Evolutionary conservation across 805 yeast species (phyloP).

Genomic region (Yamadazyma kitorensis): DNA sequence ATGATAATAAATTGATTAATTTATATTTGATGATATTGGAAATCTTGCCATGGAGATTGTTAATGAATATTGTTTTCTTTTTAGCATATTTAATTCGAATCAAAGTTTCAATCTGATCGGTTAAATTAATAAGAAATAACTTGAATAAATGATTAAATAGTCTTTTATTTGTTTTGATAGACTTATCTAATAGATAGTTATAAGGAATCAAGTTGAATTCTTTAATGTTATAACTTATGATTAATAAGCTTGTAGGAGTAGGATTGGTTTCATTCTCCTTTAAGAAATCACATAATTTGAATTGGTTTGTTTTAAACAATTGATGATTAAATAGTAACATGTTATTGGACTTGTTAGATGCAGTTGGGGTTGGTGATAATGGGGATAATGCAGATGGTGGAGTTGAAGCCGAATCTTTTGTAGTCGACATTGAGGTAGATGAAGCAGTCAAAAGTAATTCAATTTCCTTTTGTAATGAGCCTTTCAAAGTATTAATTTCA

Average conservation of each 20-base stretch:
- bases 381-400: too few species aligned
- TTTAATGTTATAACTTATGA: slow-evolving; percentile 26
- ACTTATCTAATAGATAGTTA: slow-evolving; percentile 19
- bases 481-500: slow-evolving; percentile 29
- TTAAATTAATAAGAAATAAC: slow-evolving; percentile 34
- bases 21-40: slow-evolving; percentile 24
- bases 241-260: slow-evolving; percentile 8
- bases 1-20: slow-evolving; percentile 22
- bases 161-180: slow-evolving; percentile 9
- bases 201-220: slow-evolving; percentile 35
- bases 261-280: slow-evolving; percentile 8
- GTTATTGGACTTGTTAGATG: slow-evolving; percentile 17
- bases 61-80: slow-evolving; percentile 29
- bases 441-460: slow-evolving; percentile 23
- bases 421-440: too few species aligned
- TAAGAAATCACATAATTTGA: slow-evolving; percentile 24
- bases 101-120: slow-evolving; percentile 36
- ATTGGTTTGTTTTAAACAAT: slow-evolving; percentile 29
- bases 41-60: slow-evolving; percentile 23
- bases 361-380: too few species aligned
- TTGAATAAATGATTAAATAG: slow-evolving; percentile 34
- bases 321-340: slow-evolving; percentile 22
- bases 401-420: too few species aligned
- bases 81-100: slow-evolving; percentile 33
- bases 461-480: slow-evolving; percentile 29